Percentiles rank a stretch among this genome's conserved stretches.
Conservation (phyloP, 805 yeast species). For the Yamadazyma olivae region DNA sequence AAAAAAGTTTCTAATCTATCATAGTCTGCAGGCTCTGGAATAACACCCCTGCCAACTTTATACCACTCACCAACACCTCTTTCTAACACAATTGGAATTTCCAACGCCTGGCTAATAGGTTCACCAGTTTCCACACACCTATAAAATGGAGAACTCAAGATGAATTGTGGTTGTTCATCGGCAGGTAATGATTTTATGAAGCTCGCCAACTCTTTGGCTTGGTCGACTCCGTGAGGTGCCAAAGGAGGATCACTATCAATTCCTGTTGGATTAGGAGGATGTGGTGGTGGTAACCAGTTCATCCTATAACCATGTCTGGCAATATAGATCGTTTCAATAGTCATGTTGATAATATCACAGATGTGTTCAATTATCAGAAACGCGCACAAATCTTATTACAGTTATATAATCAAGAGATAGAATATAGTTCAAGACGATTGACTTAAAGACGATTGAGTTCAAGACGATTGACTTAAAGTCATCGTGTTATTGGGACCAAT, state of each 20-base stretch:
- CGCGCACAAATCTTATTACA: too few relatives aligned
- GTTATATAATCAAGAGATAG: too few relatives aligned
- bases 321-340: conserved; percentile 58
- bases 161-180: conserved; percentile 61
- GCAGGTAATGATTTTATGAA: conserved; percentile 44
- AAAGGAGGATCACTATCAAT: conserved; percentile 85
- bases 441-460: too few relatives aligned
- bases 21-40: conserved; percentile 66
- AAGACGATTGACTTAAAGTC: too few relatives aligned
- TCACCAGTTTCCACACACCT: conserved; percentile 81
- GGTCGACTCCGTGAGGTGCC: conserved; percentile 84
- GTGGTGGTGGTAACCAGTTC: conserved; percentile 76
- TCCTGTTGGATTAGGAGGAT: conserved; percentile 81
- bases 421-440: too few relatives aligned
- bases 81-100: conserved; percentile 63
- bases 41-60: conserved; percentile 58
- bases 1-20: conserved; percentile 53
- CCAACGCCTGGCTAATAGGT: conserved; percentile 62
- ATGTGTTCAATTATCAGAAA: too few relatives aligned
- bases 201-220: conserved; percentile 75
- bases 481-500: too few relatives aligned
- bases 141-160: conserved; percentile 83
- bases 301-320: conserved; percentile 90
- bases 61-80: conserved; percentile 94
- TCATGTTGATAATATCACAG: not conserved